Evolutionary conservation across 2,329 filamentous ascomycete species (phyloP), one percentile per base, ranked within the genome.

Genomic region (Neofusicoccum sp.): DNA sequence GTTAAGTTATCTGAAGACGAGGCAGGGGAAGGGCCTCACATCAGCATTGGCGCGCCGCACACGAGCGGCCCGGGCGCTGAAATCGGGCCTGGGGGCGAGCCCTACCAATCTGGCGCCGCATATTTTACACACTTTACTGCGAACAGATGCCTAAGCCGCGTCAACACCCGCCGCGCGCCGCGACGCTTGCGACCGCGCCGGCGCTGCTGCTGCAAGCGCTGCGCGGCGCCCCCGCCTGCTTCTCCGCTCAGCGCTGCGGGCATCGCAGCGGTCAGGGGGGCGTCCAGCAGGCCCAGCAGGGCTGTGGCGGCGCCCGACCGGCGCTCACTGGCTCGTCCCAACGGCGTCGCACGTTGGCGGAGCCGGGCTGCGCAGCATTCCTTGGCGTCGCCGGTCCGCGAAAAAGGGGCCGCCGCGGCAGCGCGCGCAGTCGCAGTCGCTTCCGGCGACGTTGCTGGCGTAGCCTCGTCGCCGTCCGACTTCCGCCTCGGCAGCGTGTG

Each of bases 81-180:
- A 54, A 54, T 54, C 20, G 51, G 51, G 26, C 36, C 36, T 43
- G 51, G 51, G 45, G 14, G 16, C n/a, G 14, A 33, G 36, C 36
- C 51, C 51, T 56, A 56, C 51, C 51, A 56, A 56, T 56, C 38
- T 43, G 14, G 36, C 28, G 51, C 38, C 38, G 51, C 51, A 56
- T 43, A 56, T 56, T 56, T 56, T 56, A 56, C 51, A 56, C 51
- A 31, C 51, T 43, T 56, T 41, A 34, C 51, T 33, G 51, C 36
- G 51, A 56, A 43, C 51, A 43, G 51, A 26, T 44, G 51, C 20
- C 36, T 43, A 41, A 33, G 51, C 51, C 51, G 51, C 51, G 51
- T 56, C 38, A 56, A 56, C 51, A 31, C 14, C 14, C 14, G 14
- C 7, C 6, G 4, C 11, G 16, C 38, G 20, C 36, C 36, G 8